Evolutionary conservation across 1,284 basidiomycete species (phyloP), one percentile per base, ranked within the genome.

Genomic region (Ustilago loliicola): DNA sequence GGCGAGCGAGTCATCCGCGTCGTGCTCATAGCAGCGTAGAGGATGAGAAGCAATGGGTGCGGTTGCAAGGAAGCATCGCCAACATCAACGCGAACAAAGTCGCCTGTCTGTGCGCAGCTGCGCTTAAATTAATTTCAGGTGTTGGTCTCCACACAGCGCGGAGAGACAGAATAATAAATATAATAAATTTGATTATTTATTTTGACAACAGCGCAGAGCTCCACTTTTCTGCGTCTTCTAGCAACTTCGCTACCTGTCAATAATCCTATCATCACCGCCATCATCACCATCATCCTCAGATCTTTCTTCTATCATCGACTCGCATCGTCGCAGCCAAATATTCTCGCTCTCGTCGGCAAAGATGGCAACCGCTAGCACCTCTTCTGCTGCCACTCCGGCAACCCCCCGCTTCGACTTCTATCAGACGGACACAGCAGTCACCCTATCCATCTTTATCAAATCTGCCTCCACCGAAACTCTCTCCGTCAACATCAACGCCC

Each of bases 381-480:
- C 53, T 7, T 32, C 65, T 29, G 53, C 32, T 29, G 53, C 32
- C 23, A 50, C 47, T 0, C 29, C 63, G 1, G 40, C 64, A 7
- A 64, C 47, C 34, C 82, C 73, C 3, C 74, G 83, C n/a, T 74
- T 82, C 62, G 86, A 87, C 70, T 87, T 73, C 61, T 87, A 86
- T 63, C 86, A 87, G 71, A 86, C 85, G 0, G 83, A 80, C 50
- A 77, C 77, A 5, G 66, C 63, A 32, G 73, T 86, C 36, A 77
- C 70, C 47, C 32, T 87, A 2, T 81, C 80, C 1, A 52, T 87
- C 56, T 87, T 83, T 61, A 70, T 80, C 50, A 83, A 83, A 65
- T 69, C 77, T 9, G 73, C 71, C 0, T 66, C 67, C 0, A n/a
- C 71, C 8, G 74, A 78, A 19, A 53, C 80, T 11, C 67, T 86